Evolutionary conservation across 2,329 filamentous ascomycete species (phyloP), one percentile per base, ranked within the genome.

Genomic region (Trichoderma sp.): DNA sequence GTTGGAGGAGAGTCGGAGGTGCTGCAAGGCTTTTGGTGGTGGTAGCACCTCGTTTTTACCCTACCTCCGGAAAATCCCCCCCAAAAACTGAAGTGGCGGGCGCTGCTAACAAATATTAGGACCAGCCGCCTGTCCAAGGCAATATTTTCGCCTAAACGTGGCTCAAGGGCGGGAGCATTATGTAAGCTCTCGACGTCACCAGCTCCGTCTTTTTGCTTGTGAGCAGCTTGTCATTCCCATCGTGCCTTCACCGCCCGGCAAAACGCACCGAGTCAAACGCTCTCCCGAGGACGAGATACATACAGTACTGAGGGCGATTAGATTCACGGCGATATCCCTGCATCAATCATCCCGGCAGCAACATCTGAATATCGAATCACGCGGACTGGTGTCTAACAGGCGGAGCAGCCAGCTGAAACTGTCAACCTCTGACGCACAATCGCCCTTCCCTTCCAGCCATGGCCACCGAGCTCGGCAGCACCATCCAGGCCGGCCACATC

Each of bases 401-500:
- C 30, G 12, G 47, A 19, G 34, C 17, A 30, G 14, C 14, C 12
- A 12, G 48, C 9, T 7, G n/a, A 54, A 12, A 14, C 3, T 24
- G 21, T 24, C 21, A 19, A 50, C 60, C 24, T n/a, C 26, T 19
- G 34, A 39, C 34, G 34, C 34, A 5, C 45, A 30, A 19, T 44
- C 41, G 48, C 7, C 60, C 34, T 39, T 12, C 34, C 34, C 30
- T 30, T 14, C 44, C 60, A 62, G 72, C 58, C 66, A 90, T 90
- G 41, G 78, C 79, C 28, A 78, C 87, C 26, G 87, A 95, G 74
- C 79, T 94, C 65, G 90, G 91, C 52, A 90, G 91, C 72, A 90
- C 90, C 41, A 81, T 97, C 69, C 93, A 97, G 77, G 88, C 90
- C 17, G 90, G 88, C 41, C 90, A 90, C 73, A 89, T 97, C 78